Percentiles rank a stretch among this genome's conserved stretches.
These are phyloP conservation scores for Boletus coccyginus DNA, from an alignment of 768 basidiomycete species.

Conservation along the genomic window DNA sequence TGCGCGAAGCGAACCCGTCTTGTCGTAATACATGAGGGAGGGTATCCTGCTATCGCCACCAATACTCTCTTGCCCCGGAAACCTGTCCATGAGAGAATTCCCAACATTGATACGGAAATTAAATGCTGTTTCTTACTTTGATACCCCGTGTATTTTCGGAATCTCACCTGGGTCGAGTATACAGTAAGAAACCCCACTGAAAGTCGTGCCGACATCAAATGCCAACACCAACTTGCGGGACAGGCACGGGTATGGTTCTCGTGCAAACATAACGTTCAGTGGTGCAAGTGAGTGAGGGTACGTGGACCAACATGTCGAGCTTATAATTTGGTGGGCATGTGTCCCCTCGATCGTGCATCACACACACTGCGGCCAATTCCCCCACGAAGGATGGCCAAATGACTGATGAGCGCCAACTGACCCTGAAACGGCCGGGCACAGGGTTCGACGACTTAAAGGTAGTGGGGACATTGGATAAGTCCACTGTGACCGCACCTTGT, in stretches of 20 bases:
- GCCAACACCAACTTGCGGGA: conserved; percentile 34
- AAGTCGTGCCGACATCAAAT: conserved; percentile 34
- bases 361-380: not conserved
- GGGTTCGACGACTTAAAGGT: not conserved
- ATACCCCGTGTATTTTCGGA: conserved; percentile 21
- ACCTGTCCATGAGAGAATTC: conserved; percentile 8
- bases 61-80: conserved; percentile 36
- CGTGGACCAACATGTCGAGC: not conserved
- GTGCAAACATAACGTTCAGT: conserved; percentile 21
- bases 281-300: not conserved
- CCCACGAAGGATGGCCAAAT: not conserved
- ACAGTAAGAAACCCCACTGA: conserved; percentile 35
- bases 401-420: not conserved
- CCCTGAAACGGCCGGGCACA: not conserved
- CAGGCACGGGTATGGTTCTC: conserved; percentile 34
- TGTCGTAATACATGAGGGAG: conserved; percentile 42
- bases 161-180: conserved; percentile 38
- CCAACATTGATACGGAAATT: not conserved
- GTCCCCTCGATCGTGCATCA: not conserved
- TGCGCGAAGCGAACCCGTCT: conserved; percentile 35
- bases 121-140: conserved; percentile 10
- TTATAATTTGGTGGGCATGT: conserved; percentile 5
- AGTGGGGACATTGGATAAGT: not conserved
- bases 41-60: conserved; percentile 42
- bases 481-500: conserved; percentile 1